Evolutionary conservation across 2,329 filamentous ascomycete genomes (phyloP), one percentile per base, ranked within the genome.

Genomic region (Venturia carpophila): DNA sequence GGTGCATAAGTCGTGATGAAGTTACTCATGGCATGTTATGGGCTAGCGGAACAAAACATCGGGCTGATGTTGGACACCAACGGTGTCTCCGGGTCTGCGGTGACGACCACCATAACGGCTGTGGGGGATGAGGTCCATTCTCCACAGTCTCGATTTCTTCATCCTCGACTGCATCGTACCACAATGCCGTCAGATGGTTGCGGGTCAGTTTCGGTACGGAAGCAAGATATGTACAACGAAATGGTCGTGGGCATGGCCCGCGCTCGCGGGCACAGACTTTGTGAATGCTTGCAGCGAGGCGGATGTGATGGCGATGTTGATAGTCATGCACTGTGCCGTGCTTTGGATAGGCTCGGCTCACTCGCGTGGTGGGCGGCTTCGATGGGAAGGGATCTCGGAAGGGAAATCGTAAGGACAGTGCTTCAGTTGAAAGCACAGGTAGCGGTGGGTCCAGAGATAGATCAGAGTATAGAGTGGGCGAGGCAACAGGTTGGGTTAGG

Each of bases 201-300:
- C 52, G 52, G 2, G 52, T 58, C 52, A 58, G 52, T 37, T 58
- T 58, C 52, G 52, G 52, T 11, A 58, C 37, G 52, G 52, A 58
- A 37, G 30, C 30, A 19, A 58, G 37, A 15, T 58, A n/a, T n/a
- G n/a, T n/a, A 58, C 52, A 34, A 21, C 30, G 52, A 58, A 34
- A 58, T 27, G 5, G 52, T 58, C 19, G n/a, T 37, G 52, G 52
- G 52, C 52, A 19, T 58, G 52, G 52, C 52, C 52, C 19, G 52
- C 52, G 4, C 52, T 58, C 19, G 52, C 52, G 13, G 52, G 52
- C 30, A 58, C 15, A n/a, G 52, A 58, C 5, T 58, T 58, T 21
- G 52, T 39, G 17, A 27, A 58, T 5, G 52, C 52, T 19, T 58
- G 37, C 30, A 21, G 30, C 19, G 37, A 37, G 19, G 52, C 52